phyloP scores from a whole-genome alignment of 2,329 filamentous ascomycete genomes.

The Fusarium sp. region DNA sequence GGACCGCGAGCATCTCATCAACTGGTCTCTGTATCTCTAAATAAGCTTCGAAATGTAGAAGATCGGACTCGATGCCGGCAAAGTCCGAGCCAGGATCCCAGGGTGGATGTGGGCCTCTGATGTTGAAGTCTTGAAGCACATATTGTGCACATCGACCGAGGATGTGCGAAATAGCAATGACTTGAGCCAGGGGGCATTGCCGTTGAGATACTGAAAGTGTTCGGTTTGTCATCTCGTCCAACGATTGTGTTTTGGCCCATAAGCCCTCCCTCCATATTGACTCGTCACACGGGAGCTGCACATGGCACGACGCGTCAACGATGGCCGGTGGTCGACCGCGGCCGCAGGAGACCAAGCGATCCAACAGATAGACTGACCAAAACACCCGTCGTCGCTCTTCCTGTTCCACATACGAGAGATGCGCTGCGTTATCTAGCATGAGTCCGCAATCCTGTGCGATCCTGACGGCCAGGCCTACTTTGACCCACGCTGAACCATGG shows the following conservation, averaged over 20 bases:
- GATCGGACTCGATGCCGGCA: background rate
- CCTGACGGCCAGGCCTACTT: constrained; percentile 51
- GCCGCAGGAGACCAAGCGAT: constrained; percentile 56
- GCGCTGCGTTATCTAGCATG: constrained; percentile 48
- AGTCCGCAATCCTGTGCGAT: constrained; percentile 54
- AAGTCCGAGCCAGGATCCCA: background rate
- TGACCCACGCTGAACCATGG: constrained; percentile 53
- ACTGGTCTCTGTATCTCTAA: background rate
- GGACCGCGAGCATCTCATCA: background rate
- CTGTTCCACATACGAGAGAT: constrained; percentile 15
- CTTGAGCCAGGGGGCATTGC: background rate
- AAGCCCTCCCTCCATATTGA: background rate
- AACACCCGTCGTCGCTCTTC: constrained; percentile 53
- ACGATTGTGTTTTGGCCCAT: constrained; percentile 11
- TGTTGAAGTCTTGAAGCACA: background rate
- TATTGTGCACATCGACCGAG: background rate
- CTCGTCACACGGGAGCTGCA: constrained; percentile 50
- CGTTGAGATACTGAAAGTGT: background rate
- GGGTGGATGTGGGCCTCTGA: background rate
- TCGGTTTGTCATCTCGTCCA: constrained; percentile 10
- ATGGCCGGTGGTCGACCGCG: constrained; percentile 54
- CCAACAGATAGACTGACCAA: constrained; percentile 58
- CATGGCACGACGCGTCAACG: constrained; percentile 50
- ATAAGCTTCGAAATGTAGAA: background rate
- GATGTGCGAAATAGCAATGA: background rate